phyloP scores from a whole-genome alignment of 257 asterid genomes.

The Agastache rugosa region DNA sequence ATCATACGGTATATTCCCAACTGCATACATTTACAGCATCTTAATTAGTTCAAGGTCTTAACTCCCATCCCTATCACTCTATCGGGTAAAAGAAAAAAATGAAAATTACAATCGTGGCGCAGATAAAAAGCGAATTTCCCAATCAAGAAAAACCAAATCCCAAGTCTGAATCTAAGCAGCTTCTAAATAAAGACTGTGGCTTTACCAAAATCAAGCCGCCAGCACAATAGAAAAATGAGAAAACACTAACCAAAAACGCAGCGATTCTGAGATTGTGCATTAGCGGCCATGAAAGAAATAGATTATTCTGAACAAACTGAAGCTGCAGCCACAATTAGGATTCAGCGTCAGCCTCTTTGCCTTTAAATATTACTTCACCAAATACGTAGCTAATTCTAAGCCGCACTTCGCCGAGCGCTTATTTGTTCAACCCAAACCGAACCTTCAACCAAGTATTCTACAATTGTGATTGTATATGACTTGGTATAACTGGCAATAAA shows the following conservation, averaged over 20 bases:
- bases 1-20: constrained; percentile 98
- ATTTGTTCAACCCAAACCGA: constrained; percentile 1
- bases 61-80: neutral
- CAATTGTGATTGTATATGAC: neutral
- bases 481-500: neutral
- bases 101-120: neutral
- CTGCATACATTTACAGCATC: constrained; percentile 42
- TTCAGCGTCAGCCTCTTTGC: constrained; percentile 47
- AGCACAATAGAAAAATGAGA: constrained; percentile 2
- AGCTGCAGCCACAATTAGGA: constrained; percentile 33
- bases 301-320: constrained; percentile 41
- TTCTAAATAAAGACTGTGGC: neutral
- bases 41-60: constrained; percentile 11
- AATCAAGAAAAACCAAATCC: constrained; percentile 27
- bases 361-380: constrained; percentile 1
- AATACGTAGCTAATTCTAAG: neutral
- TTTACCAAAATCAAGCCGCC: neutral
- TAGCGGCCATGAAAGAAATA: constrained; percentile 45
- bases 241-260: constrained; percentile 80
- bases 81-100: neutral
- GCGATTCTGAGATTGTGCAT: constrained; percentile 79
- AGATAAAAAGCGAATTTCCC: neutral
- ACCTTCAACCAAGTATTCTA: neutral
- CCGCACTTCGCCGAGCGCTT: neutral
- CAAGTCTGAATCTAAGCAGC: neutral